Percentiles rank a stretch among this genome's conserved stretches.
Conservation (phyloP, 495 filamentous ascomycete genomes). For the Opeltia flavorubescens region DNA sequence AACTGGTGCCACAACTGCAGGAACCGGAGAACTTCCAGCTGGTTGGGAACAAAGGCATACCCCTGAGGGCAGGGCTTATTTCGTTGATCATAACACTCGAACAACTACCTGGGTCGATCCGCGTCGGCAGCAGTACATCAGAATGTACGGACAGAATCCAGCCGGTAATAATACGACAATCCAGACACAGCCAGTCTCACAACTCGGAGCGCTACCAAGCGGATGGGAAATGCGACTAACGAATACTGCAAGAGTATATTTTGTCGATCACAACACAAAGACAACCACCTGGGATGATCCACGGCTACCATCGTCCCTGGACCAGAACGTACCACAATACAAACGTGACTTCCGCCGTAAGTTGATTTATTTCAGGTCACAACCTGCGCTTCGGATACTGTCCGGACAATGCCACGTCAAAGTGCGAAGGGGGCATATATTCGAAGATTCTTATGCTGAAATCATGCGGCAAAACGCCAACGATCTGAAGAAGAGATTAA, state of each 20-base stretch:
- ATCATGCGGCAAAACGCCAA: slow-evolving; percentile 95
- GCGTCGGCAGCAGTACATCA: slow-evolving; percentile 91
- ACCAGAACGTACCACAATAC: slow-evolving; percentile 98
- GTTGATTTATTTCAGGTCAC: slow-evolving; percentile 97
- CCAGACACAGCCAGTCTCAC: slow-evolving; percentile 94
- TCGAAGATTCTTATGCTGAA: slow-evolving; percentile 96
- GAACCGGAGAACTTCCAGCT: slow-evolving; percentile 86
- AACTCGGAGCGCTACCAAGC: slow-evolving; percentile 89
- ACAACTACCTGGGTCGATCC: slow-evolving; percentile 99
- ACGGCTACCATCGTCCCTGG: slow-evolving; percentile 82
- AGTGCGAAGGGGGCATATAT: slow-evolving; percentile 89
- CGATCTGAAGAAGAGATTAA: slow-evolving; percentile 92
- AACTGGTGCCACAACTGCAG: slow-evolving; percentile 85
- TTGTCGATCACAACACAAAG: slow-evolving; percentile 99
- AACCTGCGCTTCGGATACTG: slow-evolving; percentile 87
- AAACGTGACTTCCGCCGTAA: slow-evolving; percentile 98
- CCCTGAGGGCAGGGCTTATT: slow-evolving; percentile 87
- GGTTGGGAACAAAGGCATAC: slow-evolving; percentile 95
- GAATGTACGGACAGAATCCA: slow-evolving; percentile 82
- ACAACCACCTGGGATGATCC: slow-evolving; percentile 99
- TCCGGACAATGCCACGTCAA: slow-evolving; percentile 97
- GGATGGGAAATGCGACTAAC: slow-evolving; percentile 99
- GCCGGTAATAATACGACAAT: slow-evolving; percentile 68
- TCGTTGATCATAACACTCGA: slow-evolving; percentile 98
- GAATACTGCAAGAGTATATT: slow-evolving; percentile 94